A percentile compares a stretch with the other conserved stretches of the same genome.
phyloP scores from a whole-genome alignment of 495 filamentous ascomycete genomes.

The Lasiosphaeria miniovina region DNA sequence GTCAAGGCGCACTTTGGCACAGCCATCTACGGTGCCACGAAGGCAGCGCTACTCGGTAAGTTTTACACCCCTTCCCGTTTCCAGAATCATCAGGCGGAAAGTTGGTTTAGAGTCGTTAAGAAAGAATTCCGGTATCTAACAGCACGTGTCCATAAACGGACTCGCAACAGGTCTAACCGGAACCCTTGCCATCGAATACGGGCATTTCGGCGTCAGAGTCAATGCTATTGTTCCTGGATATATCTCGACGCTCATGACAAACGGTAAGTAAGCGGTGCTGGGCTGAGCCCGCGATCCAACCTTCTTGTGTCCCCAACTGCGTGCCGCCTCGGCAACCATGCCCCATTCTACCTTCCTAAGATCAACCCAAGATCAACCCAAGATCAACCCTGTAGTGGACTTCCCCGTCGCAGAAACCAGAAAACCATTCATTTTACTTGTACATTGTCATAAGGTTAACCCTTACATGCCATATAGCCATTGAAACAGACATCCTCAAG shows the following conservation, averaged over 20 bases:
- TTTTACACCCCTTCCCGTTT: neutral
- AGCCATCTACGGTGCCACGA: slow-evolving; percentile 72
- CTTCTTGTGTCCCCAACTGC: too few species aligned
- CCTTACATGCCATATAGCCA: slow-evolving; percentile 11
- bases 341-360: too few species aligned
- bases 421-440: too few species aligned
- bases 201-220: slow-evolving; percentile 56
- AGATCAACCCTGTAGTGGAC: too few species aligned
- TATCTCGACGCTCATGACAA: slow-evolving; percentile 74
- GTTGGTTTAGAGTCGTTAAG: neutral
- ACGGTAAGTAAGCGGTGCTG: slow-evolving; percentile 45
- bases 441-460: neutral
- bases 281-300: too few species aligned
- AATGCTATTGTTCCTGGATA: slow-evolving; percentile 85
- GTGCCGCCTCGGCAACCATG: too few species aligned
- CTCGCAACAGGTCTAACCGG: slow-evolving; percentile 57
- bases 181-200: slow-evolving; percentile 64
- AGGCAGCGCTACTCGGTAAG: slow-evolving; percentile 71
- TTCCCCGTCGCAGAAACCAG: too few species aligned
- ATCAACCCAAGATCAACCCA: too few species aligned
- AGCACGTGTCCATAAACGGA: slow-evolving; percentile 12
- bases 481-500: slow-evolving; percentile 30
- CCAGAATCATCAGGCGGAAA: neutral
- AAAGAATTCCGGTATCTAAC: slow-evolving; percentile 9
- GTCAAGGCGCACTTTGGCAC: slow-evolving; percentile 61